Percentiles rank a stretch among this genome's conserved stretches.
These are phyloP conservation scores for Suillus cothurnatus DNA, from an alignment of 768 basidiomycete species.

Conservation along the genomic window DNA sequence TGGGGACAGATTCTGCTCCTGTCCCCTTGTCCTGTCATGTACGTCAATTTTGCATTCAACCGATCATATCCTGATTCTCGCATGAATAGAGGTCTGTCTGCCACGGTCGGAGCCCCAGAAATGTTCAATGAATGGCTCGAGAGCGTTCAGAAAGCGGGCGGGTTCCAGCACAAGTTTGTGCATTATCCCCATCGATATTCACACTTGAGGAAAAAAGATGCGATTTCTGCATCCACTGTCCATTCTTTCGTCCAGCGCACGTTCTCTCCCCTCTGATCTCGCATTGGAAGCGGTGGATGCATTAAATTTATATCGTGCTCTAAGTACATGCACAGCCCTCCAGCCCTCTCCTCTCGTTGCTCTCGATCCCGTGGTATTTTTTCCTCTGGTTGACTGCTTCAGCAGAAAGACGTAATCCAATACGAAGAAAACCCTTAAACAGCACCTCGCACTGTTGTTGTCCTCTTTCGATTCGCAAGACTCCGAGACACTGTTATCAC, in stretches of 20 bases:
- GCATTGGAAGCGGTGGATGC: no score
- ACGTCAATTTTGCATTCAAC: conserved; percentile 20
- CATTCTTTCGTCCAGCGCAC: conserved; percentile 54
- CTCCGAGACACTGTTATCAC: no score
- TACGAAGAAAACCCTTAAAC: conserved; percentile 62
- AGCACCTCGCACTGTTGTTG: conserved; percentile 41
- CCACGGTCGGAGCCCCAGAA: conserved; percentile 68
- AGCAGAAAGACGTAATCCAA: conserved; percentile 59
- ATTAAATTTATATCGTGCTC: no score
- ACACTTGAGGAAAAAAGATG: conserved; percentile 62
- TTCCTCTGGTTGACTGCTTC: conserved; percentile 40
- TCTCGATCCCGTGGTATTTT: conserved; percentile 50
- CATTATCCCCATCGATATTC: conserved; percentile 72
- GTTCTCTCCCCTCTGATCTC: conserved; percentile 59
- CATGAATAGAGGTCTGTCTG: no score
- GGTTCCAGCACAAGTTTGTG: conserved; percentile 60
- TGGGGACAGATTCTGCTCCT: conserved; percentile 76
- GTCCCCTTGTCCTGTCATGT: conserved; percentile 75
- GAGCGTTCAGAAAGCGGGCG: conserved; percentile 59
- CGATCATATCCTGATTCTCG: background rate
- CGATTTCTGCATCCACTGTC: conserved; percentile 67
- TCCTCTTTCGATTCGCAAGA: no score
- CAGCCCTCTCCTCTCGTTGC: conserved; percentile 18
- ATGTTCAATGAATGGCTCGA: conserved; percentile 67
- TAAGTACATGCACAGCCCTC: conserved; percentile 34